Evolutionary conservation across 768 basidiomycete genomes (phyloP).

Genomic region (Tricholoma matsutake): DNA sequence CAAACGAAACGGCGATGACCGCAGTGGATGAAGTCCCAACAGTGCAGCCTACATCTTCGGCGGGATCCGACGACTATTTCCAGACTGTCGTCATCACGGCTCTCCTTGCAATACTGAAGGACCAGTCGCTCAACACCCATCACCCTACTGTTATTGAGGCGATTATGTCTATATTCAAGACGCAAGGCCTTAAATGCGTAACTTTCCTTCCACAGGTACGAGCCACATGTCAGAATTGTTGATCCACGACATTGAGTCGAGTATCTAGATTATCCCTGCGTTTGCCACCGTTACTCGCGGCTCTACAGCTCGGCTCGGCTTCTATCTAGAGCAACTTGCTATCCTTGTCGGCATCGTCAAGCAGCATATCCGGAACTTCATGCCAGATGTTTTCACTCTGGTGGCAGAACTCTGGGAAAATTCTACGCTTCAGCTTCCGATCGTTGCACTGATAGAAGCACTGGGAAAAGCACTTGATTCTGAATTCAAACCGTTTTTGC

Average conservation of each 20-base stretch:
- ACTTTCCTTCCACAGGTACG: conserved; percentile 89
- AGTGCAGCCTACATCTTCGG: conserved; percentile 54
- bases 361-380: conserved; percentile 93
- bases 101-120: conserved; percentile 82
- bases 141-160: conserved; percentile 96
- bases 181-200: conserved; percentile 94
- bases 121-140: conserved; percentile 79
- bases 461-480: conserved; percentile 92
- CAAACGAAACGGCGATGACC: conserved; percentile 54
- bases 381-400: conserved; percentile 78
- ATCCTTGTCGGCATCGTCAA: conserved; percentile 96
- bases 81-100: conserved; percentile 93
- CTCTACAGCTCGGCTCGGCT: conserved; percentile 78
- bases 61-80: conserved; percentile 91
- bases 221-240: neutral
- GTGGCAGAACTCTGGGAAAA: conserved; percentile 93
- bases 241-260: conserved; percentile 8
- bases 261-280: conserved; percentile 82
- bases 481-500: conserved; percentile 95
- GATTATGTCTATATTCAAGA: conserved; percentile 98
- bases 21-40: conserved; percentile 69
- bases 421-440: conserved; percentile 77
- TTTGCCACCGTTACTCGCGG: conserved; percentile 86
- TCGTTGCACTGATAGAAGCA: conserved; percentile 90
- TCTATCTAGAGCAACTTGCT: conserved; percentile 92